phyloP scores from a whole-genome alignment of 2,329 filamentous ascomycete genomes.

The Botrytis galanthina region DNA sequence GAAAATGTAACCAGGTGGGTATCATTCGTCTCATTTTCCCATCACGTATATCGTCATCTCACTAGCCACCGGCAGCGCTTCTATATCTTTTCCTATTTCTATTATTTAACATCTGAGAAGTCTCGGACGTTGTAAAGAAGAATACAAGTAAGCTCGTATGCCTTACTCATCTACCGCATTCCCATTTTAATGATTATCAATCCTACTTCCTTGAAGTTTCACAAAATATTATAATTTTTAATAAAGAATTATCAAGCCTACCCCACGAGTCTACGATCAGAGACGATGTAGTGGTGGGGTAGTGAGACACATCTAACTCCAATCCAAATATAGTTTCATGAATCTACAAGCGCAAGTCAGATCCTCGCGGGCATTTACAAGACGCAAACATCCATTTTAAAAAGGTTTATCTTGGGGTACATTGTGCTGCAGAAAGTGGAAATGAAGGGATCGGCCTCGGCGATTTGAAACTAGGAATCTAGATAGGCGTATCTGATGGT shows the following conservation, averaged over 20 bases:
- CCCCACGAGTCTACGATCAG: neutral
- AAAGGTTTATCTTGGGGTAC: neutral
- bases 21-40: neutral
- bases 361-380: neutral
- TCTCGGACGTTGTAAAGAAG: neutral
- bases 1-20: neutral
- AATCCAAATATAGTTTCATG: neutral
- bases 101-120: neutral
- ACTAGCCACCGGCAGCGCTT: neutral
- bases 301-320: neutral
- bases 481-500: neutral
- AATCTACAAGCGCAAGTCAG: neutral
- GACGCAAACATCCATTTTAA: neutral
- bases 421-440: neutral
- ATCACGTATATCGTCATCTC: neutral
- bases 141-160: neutral
- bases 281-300: neutral
- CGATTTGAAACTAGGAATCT: neutral
- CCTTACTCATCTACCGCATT: neutral
- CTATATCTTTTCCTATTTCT: neutral
- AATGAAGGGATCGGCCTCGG: neutral
- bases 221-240: neutral
- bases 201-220: neutral
- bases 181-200: neutral
- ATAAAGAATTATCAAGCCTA: neutral